These are phyloP conservation scores for Coprinopsis sp. DNA, from an alignment of 768 basidiomycete species.

Conservation along the genomic window DNA sequence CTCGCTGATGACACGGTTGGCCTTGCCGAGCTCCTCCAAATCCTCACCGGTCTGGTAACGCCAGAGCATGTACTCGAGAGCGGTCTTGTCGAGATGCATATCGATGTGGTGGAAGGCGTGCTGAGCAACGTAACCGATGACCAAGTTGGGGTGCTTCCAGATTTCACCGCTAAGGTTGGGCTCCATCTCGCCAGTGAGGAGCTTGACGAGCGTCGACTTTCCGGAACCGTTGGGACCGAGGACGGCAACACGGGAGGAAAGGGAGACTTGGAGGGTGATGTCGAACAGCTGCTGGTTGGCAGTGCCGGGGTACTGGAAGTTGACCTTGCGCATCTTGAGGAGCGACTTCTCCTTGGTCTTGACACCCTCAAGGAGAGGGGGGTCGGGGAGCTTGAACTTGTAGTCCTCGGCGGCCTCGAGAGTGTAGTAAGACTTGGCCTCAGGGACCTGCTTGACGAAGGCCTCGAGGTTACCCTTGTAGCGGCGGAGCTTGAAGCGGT, in stretches of 20 bases:
- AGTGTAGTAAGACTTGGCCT: conserved; percentile 97
- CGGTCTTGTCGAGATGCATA: conserved; percentile 96
- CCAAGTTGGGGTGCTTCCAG: conserved; percentile 99
- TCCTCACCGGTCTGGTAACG: conserved; percentile 99
- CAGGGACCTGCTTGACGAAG: conserved; percentile 91
- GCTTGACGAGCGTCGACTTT: conserved; percentile 95
- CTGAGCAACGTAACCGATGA: conserved; percentile 98
- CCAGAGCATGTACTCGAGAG: conserved; percentile 99
- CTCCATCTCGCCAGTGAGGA: conserved; percentile 95
- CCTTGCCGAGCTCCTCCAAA: conserved; percentile 94
- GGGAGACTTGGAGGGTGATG: conserved; percentile 93
- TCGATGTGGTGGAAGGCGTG: conserved; percentile 99
- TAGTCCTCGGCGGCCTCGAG: conserved; percentile 95
- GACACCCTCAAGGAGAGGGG: conserved; percentile 97
- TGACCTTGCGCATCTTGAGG: conserved; percentile 96
- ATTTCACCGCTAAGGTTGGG: conserved; percentile 94
- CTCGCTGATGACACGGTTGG: conserved; percentile 77
- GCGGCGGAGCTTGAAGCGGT: conserved; percentile 96
- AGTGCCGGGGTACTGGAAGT: conserved; percentile 92
- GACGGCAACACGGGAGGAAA: conserved; percentile 96
- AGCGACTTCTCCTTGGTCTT: conserved; percentile 99
- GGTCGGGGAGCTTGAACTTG: conserved; percentile 96
- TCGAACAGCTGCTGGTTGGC: conserved; percentile 87
- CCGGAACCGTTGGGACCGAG: conserved; percentile 99
- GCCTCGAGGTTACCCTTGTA: conserved; percentile 94